Evolutionary conservation across 352 stramenopile species (phyloP), one percentile per base, ranked within the genome.

Genomic region (Phytophthora aleatoria): DNA sequence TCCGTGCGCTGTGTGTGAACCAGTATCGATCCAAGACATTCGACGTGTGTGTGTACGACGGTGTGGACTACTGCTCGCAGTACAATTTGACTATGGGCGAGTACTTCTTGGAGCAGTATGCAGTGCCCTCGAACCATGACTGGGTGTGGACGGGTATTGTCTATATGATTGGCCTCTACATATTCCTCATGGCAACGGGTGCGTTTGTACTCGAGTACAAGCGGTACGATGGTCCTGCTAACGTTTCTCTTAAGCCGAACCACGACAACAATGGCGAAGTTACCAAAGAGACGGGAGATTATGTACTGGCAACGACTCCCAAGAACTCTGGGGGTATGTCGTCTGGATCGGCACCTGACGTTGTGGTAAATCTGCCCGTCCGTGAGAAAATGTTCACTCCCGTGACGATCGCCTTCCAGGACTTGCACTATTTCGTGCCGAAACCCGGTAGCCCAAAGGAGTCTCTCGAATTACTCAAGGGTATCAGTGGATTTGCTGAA

Each of bases 31-130:
- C 67, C 4, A 28, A 26, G 2, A 35, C 33, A 4, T 68, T 68
- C 39, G 50, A 72, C 20, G 51, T 66, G 6, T 77, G 60, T 35
- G 62, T 62, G 10, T 76, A 71, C n/a, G 50, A 76, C 1, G 66
- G 61, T 3, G 47, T 81, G 42, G 47, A 76, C 30, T 81, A 72
- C 45, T 78, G 70, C 42, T 59, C 11, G 2, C 28, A 57, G 8
- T 69, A 97, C 88, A 53, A 65, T 26, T 24, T 58, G 24, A 62
- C 33, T 27, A 71, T 64, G 38, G 71, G 74, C 16, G 68, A 77
- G 44, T 71, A 75, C 15, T 74, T 61, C n/a, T 48, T 83, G 27
- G 51, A 50, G 2, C 31, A 64, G 31, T 83, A 69, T 50, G 55
- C 53, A 9, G 64, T 88, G 4, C 60, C 61, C 3, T 71, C 60